Conservation (phyloP, 1,284 basidiomycete species). For the Ustilago curta region DNA sequence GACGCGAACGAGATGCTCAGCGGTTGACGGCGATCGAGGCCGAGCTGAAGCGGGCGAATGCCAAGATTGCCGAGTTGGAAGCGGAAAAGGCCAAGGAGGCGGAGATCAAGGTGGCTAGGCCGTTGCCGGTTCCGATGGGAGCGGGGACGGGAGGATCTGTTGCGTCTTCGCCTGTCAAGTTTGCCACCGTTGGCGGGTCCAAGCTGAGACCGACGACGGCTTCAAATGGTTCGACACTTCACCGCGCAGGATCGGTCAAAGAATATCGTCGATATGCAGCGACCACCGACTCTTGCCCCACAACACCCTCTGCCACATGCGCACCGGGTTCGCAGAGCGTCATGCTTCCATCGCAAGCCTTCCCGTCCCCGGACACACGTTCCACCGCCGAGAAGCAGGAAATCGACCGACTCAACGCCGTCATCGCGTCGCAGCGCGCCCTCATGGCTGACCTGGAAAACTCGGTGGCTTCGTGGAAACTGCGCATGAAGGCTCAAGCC, state of each 20-base stretch:
- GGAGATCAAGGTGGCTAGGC: slow-evolving; percentile 20
- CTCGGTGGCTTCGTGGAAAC: slow-evolving; percentile 60
- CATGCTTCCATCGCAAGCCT: slow-evolving; percentile 18
- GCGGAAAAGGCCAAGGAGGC: slow-evolving; percentile 16
- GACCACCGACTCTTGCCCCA: neutral
- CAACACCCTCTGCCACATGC: slow-evolving; percentile 4
- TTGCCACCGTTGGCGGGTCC: slow-evolving; percentile 10
- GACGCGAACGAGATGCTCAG: slow-evolving; percentile 15
- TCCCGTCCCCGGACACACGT: slow-evolving; percentile 1
- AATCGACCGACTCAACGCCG: slow-evolving; percentile 60
- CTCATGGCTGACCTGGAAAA: slow-evolving; percentile 63
- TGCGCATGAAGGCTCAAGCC: slow-evolving; percentile 51
- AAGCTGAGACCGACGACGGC: slow-evolving; percentile 17
- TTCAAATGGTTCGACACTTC: neutral
- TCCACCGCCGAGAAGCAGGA: slow-evolving; percentile 51
- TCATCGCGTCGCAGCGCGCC: slow-evolving; percentile 55
- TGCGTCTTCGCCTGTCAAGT: slow-evolving; percentile 34
- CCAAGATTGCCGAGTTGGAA: slow-evolving; percentile 27
- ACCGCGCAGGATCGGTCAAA: slow-evolving; percentile 56
- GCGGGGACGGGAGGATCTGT: slow-evolving; percentile 14
- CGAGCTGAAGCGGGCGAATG: slow-evolving; percentile 24
- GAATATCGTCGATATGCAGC: slow-evolving; percentile 49
- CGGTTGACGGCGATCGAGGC: slow-evolving; percentile 12
- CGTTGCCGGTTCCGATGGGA: slow-evolving; percentile 25
- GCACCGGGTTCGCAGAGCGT: slow-evolving; percentile 19